Evolutionary conservation across 768 basidiomycete species (phyloP).

Genomic region (Suillus tomentosus): DNA sequence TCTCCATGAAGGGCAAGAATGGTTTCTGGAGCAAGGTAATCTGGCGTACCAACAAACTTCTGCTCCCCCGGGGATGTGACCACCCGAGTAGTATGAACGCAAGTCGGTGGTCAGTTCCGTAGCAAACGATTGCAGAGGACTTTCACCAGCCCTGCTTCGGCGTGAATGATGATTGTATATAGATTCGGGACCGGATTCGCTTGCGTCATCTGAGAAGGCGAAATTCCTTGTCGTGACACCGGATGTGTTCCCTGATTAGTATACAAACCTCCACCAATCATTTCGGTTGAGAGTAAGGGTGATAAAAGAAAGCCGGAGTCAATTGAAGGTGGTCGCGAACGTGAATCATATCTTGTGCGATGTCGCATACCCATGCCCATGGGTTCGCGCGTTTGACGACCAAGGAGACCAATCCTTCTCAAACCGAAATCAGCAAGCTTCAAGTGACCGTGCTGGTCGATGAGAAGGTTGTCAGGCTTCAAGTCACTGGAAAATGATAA

Average conservation of each 20-base stretch:
- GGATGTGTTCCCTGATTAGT: constrained; percentile 69
- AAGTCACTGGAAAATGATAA: constrained; percentile 64
- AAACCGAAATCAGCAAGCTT: constrained; percentile 98
- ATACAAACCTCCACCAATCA: constrained; percentile 68
- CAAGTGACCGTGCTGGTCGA: constrained; percentile 94
- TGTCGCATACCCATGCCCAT: constrained; percentile 47
- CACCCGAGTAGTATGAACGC: constrained; percentile 58
- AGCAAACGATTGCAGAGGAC: constrained; percentile 85
- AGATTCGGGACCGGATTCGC: constrained; percentile 84
- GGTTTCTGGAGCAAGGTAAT: constrained; percentile 95
- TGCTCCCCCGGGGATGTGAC: constrained; percentile 75
- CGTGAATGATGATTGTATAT: constrained; percentile 66
- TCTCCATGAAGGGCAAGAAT: constrained; percentile 95
- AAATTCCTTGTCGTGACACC: constrained; percentile 58
- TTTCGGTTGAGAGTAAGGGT: constrained; percentile 63
- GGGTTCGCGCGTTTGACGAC: constrained; percentile 85
- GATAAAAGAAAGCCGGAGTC: constrained; percentile 81
- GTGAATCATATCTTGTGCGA: constrained; percentile 61
- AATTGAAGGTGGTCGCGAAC: constrained; percentile 83
- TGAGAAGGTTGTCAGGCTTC: constrained; percentile 97
- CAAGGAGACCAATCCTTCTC: constrained; percentile 95
- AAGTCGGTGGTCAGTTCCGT: constrained; percentile 82
- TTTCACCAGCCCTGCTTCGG: constrained; percentile 59
- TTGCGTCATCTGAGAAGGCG: constrained; percentile 81
- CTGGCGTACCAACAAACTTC: constrained; percentile 96